These are phyloP conservation scores for Aurantiochytrium sp. DNA, from an alignment of 108 stramenopile genomes.

Conservation along the genomic window DNA sequence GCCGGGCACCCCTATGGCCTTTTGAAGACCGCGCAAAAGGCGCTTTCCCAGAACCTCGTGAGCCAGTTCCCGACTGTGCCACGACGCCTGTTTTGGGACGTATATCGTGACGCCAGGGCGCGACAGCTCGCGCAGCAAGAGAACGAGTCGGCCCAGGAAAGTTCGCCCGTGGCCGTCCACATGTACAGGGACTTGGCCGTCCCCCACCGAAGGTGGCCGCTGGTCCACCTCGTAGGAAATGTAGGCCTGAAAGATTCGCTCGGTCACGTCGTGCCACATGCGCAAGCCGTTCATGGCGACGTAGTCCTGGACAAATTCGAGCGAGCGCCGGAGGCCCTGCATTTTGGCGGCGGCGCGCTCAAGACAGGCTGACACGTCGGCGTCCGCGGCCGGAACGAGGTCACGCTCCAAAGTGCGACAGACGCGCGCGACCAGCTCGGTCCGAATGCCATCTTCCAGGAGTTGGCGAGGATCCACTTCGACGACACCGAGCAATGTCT, in stretches of 20 bases:
- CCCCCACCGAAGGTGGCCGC: background rate
- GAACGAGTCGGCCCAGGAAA: slow-evolving; percentile 59
- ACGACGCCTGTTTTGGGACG: slow-evolving; percentile 40
- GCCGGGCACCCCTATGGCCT: slow-evolving; percentile 58
- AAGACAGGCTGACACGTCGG: too few relatives aligned
- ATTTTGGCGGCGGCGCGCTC: slow-evolving; percentile 40
- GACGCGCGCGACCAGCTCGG: slow-evolving; percentile 58
- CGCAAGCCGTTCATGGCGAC: slow-evolving; percentile 55
- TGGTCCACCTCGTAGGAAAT: slow-evolving; percentile 58
- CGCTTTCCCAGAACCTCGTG: background rate
- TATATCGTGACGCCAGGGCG: slow-evolving; percentile 51
- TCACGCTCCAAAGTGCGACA: too few relatives aligned
- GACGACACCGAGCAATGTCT: slow-evolving; percentile 58
- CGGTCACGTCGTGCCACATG: slow-evolving; percentile 63
- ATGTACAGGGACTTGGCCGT: background rate
- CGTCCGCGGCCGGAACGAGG: too few relatives aligned
- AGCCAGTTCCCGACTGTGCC: background rate
- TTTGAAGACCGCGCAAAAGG: background rate
- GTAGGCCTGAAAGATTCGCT: slow-evolving; percentile 56
- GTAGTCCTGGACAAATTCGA: slow-evolving; percentile 67
- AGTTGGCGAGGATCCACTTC: slow-evolving; percentile 60
- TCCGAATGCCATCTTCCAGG: slow-evolving; percentile 61
- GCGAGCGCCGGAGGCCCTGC: slow-evolving; percentile 46
- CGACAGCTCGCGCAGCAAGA: slow-evolving; percentile 54
- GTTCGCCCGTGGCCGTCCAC: slow-evolving; percentile 32